Percentiles rank a stretch among this genome's conserved stretches.
Evolutionary conservation across 495 filamentous ascomycete species (phyloP).

Genomic region (Jackrogersella multiformis): DNA sequence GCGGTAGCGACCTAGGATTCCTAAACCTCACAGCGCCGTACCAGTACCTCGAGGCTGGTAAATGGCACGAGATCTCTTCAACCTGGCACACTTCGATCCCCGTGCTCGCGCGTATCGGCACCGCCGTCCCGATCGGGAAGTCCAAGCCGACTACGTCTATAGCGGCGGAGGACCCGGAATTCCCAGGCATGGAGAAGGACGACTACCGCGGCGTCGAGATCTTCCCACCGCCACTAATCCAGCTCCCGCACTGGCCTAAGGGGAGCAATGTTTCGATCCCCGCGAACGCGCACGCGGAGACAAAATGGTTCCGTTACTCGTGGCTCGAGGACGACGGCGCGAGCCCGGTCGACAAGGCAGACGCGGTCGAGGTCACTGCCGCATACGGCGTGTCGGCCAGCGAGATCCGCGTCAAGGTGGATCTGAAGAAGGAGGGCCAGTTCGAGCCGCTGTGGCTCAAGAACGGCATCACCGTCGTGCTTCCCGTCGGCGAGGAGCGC

Average conservation of each 20-base stretch:
- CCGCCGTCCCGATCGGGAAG: conserved; percentile 67
- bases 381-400: conserved; percentile 55
- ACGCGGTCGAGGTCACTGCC: conserved; percentile 56
- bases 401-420: conserved; percentile 50
- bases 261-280: neutral
- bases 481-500: conserved; percentile 62
- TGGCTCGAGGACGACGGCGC: conserved; percentile 75
- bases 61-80: conserved; percentile 67
- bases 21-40: conserved; percentile 70
- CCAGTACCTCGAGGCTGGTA: conserved; percentile 64
- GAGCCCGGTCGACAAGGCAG: conserved; percentile 55
- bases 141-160: conserved; percentile 63
- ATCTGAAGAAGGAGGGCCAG: conserved; percentile 48
- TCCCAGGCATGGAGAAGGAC: conserved; percentile 64
- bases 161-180: conserved; percentile 64
- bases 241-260: conserved; percentile 32
- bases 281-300: conserved; percentile 40
- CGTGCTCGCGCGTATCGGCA: conserved; percentile 68
- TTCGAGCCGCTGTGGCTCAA: conserved; percentile 60
- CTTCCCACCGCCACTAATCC: conserved; percentile 61
- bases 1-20: conserved; percentile 62
- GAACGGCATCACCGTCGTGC: conserved; percentile 60
- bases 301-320: conserved; percentile 52
- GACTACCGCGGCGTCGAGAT: conserved; percentile 71
- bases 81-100: conserved; percentile 69